Evolutionary conservation across 257 asterid species (phyloP).

Genomic region (Euphrasia confusa): DNA sequence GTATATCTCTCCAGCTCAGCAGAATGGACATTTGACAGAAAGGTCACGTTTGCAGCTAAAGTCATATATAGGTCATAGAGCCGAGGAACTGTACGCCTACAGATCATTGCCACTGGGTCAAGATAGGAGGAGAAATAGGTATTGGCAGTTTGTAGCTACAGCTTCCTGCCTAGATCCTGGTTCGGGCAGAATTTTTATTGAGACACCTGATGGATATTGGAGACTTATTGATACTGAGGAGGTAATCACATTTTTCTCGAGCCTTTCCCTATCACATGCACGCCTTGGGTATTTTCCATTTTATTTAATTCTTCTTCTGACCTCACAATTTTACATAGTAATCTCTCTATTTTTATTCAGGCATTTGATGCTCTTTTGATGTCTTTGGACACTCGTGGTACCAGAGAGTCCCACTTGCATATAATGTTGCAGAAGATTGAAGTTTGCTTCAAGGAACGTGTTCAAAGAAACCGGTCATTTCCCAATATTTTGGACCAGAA

Average conservation of each 20-base stretch:
- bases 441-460: conserved; percentile 61
- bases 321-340: not conserved
- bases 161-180: conserved; percentile 87
- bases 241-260: conserved; percentile 36
- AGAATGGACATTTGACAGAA: conserved; percentile 69
- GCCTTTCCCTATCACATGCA: conserved; percentile 7
- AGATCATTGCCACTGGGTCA: conserved; percentile 96
- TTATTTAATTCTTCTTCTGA: not conserved
- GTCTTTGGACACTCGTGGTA: conserved; percentile 87
- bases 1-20: conserved; percentile 51
- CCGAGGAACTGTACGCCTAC: conserved; percentile 84
- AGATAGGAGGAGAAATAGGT: conserved; percentile 94
- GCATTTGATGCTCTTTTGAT: conserved; percentile 70
- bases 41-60: conserved; percentile 87
- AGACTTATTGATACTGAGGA: conserved; percentile 76
- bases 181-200: conserved; percentile 86
- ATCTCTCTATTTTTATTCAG: conserved; percentile 37
- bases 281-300: conserved; percentile 1
- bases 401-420: conserved; percentile 92
- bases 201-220: conserved; percentile 73
- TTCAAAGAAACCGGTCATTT: conserved; percentile 33
- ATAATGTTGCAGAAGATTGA: conserved; percentile 88
- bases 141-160: conserved; percentile 90
- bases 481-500: conserved; percentile 18
- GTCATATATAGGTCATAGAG: conserved; percentile 82